A percentile compares a stretch with the other conserved stretches of the same genome.
phyloP scores from a whole-genome alignment of 345 rosid species.

The Eucalyptus caleyi region DNA sequence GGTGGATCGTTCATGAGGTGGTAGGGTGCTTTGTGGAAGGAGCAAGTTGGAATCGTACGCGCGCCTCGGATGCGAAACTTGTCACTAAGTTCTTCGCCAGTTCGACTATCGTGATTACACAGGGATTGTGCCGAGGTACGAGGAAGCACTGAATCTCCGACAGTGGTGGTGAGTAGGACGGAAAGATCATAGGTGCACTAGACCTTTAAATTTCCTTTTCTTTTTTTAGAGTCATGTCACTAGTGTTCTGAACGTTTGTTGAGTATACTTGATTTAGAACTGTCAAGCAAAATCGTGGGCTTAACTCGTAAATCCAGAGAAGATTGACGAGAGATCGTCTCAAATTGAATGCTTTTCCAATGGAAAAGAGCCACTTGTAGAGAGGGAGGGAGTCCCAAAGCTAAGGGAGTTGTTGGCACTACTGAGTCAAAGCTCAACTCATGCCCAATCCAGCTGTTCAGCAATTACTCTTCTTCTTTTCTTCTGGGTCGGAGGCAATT shows the following conservation, averaged over 20 bases:
- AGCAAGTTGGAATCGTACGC: neutral
- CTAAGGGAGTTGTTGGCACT: neutral
- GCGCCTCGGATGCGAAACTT: neutral
- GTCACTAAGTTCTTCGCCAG: neutral
- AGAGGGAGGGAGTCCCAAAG: neutral
- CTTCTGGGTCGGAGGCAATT: no score
- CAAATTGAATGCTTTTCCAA: neutral
- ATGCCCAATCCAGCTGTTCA: neutral
- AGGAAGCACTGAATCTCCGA: neutral
- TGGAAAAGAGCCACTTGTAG: neutral
- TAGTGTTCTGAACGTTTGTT: neutral
- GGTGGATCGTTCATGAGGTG: neutral
- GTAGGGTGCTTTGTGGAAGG: neutral
- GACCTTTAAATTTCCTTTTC: neutral
- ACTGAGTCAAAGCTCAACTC: neutral
- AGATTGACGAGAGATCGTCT: neutral
- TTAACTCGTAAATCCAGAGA: neutral
- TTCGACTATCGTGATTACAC: neutral
- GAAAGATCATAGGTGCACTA: neutral
- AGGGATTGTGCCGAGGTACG: neutral
- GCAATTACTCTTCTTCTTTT: neutral
- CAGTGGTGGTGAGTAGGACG: neutral
- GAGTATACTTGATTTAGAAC: neutral
- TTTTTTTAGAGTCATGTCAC: neutral
- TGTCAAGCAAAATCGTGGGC: neutral